Percentiles rank a stretch among this genome's conserved stretches.
phyloP scores from a whole-genome alignment of 306 rosid genomes.

The Pyrus bretschneideri region DNA sequence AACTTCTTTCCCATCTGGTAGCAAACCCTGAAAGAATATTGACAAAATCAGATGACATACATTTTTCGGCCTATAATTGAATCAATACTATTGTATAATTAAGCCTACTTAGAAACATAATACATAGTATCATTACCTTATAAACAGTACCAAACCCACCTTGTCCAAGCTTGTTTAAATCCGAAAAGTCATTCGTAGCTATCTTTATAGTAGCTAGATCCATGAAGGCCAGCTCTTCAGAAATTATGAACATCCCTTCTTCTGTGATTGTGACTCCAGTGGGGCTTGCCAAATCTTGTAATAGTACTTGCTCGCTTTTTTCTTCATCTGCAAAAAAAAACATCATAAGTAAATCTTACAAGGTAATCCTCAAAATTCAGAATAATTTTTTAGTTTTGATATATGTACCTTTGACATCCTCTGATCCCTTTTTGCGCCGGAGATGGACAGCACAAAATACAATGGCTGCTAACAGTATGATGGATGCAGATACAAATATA shows the following conservation, averaged over 20 bases:
- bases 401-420: conserved; percentile 16
- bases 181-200: conserved; percentile 32
- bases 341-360: not conserved
- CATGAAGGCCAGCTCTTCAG: conserved; percentile 37
- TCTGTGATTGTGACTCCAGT: conserved; percentile 15
- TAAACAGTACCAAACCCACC: conserved; percentile 65
- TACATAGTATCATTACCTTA: conserved; percentile 18
- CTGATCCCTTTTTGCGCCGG: not conserved
- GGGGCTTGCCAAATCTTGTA: conserved; percentile 27
- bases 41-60: not conserved
- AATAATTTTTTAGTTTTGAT: too few species aligned
- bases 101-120: not conserved
- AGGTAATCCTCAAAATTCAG: too few species aligned
- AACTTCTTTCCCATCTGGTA: conserved; percentile 45
- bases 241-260: conserved; percentile 34
- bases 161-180: conserved; percentile 40
- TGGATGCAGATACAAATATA: conserved; percentile 5
- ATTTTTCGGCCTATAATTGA: not conserved
- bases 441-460: conserved; percentile 9
- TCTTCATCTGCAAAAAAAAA: conserved; percentile 27
- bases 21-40: conserved; percentile 38
- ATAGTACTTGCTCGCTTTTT: conserved; percentile 18
- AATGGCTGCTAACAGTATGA: conserved; percentile 16
- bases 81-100: not conserved
- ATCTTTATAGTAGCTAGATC: conserved; percentile 13